These are phyloP conservation scores for Paraphysoderma sedebokerense DNA, from an alignment of 371 early-diverging fungal genomes.

Conservation along the genomic window DNA sequence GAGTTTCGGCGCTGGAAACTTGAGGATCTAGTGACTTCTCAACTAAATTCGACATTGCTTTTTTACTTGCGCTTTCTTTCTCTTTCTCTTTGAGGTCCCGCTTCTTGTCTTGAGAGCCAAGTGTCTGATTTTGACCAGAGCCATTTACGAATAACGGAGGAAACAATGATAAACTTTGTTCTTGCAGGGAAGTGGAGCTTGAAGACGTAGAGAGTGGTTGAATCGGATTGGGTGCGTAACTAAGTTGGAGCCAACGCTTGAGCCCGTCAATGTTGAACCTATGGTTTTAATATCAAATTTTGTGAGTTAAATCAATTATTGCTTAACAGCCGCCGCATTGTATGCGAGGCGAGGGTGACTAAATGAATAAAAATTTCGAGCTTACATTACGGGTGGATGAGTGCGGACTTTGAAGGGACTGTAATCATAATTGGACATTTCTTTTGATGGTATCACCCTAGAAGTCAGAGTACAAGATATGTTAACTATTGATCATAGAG, in stretches of 20 bases:
- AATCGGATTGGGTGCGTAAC: conserved; percentile 7
- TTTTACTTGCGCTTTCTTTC: conserved; percentile 15
- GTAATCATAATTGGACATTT: not conserved
- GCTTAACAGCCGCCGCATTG: not conserved
- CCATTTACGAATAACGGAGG: conserved; percentile 11
- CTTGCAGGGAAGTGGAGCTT: not conserved
- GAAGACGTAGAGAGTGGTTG: conserved; percentile 7
- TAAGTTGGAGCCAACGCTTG: not conserved
- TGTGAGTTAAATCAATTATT: not conserved
- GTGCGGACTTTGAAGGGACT: not conserved
- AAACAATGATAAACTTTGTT: conserved; percentile 6
- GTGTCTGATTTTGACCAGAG: conserved; percentile 7
- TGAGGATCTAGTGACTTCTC: conserved; percentile 7
- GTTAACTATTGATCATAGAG: too few species aligned
- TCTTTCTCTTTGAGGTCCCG: conserved; percentile 9
- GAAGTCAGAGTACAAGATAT: too few species aligned
- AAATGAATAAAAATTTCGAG: not conserved
- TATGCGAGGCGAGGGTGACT: not conserved
- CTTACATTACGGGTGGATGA: not conserved
- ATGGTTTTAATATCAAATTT: not conserved
- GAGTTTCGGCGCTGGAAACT: conserved; percentile 7
- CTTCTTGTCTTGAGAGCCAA: conserved; percentile 10
- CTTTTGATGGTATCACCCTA: conserved; percentile 8
- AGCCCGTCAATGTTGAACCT: not conserved
- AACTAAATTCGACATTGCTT: conserved; percentile 10